Conservation (phyloP, 2,329 filamentous ascomycete genomes). For the Chrysoporthe puriensis region DNA sequence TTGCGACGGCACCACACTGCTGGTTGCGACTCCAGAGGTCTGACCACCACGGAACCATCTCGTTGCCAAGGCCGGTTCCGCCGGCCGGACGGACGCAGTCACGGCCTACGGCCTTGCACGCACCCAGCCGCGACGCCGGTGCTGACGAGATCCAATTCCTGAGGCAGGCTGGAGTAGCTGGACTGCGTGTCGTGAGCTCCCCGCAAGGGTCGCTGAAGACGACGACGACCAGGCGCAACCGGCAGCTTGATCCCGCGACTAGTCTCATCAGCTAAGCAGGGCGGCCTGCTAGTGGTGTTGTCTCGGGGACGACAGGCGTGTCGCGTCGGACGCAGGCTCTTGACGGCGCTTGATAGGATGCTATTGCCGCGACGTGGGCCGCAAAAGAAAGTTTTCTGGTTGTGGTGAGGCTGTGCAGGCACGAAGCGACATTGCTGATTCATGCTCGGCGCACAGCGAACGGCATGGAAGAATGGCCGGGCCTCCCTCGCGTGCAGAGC, state of each 20-base stretch:
- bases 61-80: not conserved
- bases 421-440: slow-evolving; percentile 1
- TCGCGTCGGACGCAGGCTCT: not conserved
- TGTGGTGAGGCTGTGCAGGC: slow-evolving; percentile 6
- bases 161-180: not conserved
- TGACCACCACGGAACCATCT: not conserved
- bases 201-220: not conserved
- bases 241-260: not conserved
- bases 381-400: not conserved
- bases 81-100: not conserved
- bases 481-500: not conserved
- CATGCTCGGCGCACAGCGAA: not conserved
- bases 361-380: not conserved
- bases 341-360: not conserved
- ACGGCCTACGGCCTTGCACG: not conserved
- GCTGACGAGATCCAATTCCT: not conserved
- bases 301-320: not conserved
- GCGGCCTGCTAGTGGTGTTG: not conserved
- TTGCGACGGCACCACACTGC: not conserved
- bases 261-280: not conserved
- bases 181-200: not conserved
- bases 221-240: not conserved
- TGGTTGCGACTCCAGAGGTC: not conserved
- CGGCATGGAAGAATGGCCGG: not conserved
- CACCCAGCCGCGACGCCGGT: not conserved